Conservation (phyloP, 164 flowering plant genomes). For the Taxillus chinensis region DNA sequence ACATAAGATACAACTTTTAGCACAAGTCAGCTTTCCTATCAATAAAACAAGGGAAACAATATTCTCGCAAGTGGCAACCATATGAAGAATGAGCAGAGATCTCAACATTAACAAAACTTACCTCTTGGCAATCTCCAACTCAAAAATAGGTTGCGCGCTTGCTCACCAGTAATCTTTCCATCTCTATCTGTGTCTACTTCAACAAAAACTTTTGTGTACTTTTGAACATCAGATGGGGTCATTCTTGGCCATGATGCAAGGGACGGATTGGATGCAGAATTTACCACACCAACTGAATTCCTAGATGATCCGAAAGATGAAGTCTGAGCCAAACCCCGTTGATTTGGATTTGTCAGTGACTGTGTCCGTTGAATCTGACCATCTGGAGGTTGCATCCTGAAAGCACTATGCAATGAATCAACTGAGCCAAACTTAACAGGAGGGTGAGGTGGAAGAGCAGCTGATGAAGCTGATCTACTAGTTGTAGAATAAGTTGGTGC, state of each 20-base stretch:
- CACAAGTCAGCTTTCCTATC: too few species aligned
- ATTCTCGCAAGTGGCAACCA: background rate
- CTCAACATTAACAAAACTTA: conserved; percentile 8
- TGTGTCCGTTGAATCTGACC: conserved; percentile 35
- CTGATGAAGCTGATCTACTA: conserved; percentile 31
- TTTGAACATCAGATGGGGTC: conserved; percentile 74
- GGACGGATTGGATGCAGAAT: conserved; percentile 37
- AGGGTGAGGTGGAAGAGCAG: conserved; percentile 40
- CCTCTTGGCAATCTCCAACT: conserved; percentile 98
- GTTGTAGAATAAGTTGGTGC: conserved; percentile 24
- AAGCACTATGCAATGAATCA: conserved; percentile 48
- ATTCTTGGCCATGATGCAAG: conserved; percentile 83
- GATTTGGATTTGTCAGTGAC: conserved; percentile 28
- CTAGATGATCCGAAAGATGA: conserved; percentile 27
- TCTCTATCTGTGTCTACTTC: conserved; percentile 90
- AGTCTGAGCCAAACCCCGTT: conserved; percentile 30
- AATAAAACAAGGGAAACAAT: too few species aligned
- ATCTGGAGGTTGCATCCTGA: conserved; percentile 30
- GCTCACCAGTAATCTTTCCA: conserved; percentile 88
- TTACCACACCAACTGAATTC: conserved; percentile 33
- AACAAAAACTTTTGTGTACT: conserved; percentile 76
- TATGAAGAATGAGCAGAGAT: background rate
- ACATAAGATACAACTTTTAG: too few species aligned
- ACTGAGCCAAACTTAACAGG: conserved; percentile 38
- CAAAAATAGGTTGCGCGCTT: conserved; percentile 80